Percentiles rank a stretch among this genome's conserved stretches.
These are phyloP conservation scores for Daldinia childiae DNA, from an alignment of 495 filamentous ascomycete species.

Conservation along the genomic window DNA sequence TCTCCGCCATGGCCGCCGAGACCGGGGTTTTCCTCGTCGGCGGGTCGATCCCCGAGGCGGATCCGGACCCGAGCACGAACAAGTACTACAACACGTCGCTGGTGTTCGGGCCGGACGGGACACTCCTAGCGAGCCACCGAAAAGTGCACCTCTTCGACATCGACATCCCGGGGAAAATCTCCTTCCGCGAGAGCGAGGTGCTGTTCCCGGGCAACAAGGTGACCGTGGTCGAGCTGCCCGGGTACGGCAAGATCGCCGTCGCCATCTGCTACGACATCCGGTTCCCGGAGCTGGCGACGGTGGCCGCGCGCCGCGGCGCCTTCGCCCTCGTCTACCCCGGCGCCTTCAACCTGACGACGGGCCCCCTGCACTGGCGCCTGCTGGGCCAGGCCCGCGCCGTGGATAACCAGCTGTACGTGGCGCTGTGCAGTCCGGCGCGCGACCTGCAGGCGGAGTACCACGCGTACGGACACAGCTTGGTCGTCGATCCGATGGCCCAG, in stretches of 20 bases:
- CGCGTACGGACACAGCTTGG: conserved; percentile 90
- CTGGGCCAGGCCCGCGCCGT: conserved; percentile 83
- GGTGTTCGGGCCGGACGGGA: conserved; percentile 78
- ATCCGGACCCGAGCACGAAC: conserved; percentile 51
- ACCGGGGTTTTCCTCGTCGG: conserved; percentile 82
- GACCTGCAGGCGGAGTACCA: conserved; percentile 81
- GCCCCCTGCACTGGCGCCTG: conserved; percentile 89
- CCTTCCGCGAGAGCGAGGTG: conserved; percentile 89
- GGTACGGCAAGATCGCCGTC: conserved; percentile 84
- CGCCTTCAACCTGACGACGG: conserved; percentile 94
- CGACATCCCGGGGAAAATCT: conserved; percentile 93
- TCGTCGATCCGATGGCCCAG: conserved; percentile 88
- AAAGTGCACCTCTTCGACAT: conserved; percentile 99
- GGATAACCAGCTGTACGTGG: conserved; percentile 96
- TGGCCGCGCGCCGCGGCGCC: conserved; percentile 76
- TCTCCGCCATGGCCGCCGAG: conserved; percentile 79
- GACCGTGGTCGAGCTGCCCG: conserved; percentile 83
- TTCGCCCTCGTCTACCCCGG: conserved; percentile 92
- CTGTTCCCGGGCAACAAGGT: conserved; percentile 82
- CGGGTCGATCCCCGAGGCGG: conserved; percentile 90
- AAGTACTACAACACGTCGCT: conserved; percentile 94
- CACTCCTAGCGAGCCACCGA: conserved; percentile 84
- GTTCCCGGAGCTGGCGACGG: conserved; percentile 92
- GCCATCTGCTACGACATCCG: conserved; percentile 98
- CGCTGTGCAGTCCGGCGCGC: conserved; percentile 87